These are phyloP conservation scores for Elaeis oleifera DNA, from an alignment of 202 grass and related monocot genomes.

Conservation along the genomic window DNA sequence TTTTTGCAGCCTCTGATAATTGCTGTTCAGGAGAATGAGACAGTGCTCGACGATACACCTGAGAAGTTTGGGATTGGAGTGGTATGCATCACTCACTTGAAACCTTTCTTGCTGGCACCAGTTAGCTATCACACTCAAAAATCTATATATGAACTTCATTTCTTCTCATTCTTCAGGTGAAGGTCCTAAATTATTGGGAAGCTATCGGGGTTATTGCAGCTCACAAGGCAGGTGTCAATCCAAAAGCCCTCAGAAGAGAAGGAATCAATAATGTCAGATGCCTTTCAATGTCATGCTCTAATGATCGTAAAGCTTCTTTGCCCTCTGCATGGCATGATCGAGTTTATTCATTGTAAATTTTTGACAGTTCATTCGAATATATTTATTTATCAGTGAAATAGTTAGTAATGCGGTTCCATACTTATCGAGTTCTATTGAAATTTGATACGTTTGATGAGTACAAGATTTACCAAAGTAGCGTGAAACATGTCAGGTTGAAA, in stretches of 20 bases:
- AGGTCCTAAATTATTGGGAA: constrained; percentile 90
- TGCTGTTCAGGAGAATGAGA: constrained; percentile 81
- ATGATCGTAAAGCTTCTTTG: constrained; percentile 18
- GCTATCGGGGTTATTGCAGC: constrained; percentile 78
- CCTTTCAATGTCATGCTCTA: not conserved
- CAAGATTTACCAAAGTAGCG: no score
- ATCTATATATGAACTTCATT: not conserved
- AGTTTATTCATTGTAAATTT: constrained; percentile 20
- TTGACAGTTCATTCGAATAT: no score
- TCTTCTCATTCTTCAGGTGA: constrained; percentile 42
- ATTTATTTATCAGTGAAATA: no score
- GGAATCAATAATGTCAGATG: constrained; percentile 45
- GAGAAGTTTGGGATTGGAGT: constrained; percentile 55
- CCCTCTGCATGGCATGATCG: constrained; percentile 18
- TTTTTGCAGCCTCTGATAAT: constrained; percentile 80
- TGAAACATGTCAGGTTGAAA: not conserved
- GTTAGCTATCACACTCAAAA: not conserved
- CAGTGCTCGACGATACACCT: constrained; percentile 79
- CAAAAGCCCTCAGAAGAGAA: constrained; percentile 56
- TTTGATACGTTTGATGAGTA: no score
- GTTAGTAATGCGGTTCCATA: no score
- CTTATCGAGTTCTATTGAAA: no score
- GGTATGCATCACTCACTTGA: constrained; percentile 28
- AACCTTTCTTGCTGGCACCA: not conserved
- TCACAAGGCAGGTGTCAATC: constrained; percentile 79